Evolutionary conservation across 78 protist species (phyloP).

Genomic region (Salpingoeca rosetta): DNA sequence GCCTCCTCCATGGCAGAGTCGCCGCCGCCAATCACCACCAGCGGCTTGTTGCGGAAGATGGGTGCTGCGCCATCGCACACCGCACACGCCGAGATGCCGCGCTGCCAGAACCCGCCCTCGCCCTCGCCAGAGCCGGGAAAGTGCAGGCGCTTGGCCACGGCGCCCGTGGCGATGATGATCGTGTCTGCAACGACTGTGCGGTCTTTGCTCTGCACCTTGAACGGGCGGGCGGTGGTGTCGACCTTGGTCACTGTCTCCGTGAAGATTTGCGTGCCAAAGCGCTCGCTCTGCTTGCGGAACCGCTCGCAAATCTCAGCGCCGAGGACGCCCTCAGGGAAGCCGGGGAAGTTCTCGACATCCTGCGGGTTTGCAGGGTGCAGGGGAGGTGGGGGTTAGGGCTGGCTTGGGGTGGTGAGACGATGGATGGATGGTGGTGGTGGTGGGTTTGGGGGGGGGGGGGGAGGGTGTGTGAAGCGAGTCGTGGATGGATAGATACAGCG

Average conservation of each 20-base stretch:
- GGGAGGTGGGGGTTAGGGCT: no score
- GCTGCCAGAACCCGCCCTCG: conserved; percentile 38
- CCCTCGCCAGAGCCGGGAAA: conserved; percentile 43
- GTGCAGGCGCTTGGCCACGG: conserved; percentile 48
- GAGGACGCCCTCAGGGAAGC: conserved; percentile 48
- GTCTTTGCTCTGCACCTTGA: conserved; percentile 16
- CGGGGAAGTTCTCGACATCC: conserved; percentile 82
- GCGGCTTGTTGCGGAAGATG: conserved; percentile 50
- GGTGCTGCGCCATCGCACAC: conserved; percentile 71
- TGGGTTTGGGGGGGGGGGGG: no score
- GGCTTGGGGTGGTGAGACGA: no score
- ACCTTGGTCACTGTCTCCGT: conserved; percentile 28
- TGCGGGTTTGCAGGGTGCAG: no score
- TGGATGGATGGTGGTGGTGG: no score
- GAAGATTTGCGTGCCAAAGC: conserved; percentile 18
- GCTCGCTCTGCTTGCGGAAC: conserved; percentile 22
- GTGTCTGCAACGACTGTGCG: conserved; percentile 31
- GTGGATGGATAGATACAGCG: no score
- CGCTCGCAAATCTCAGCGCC: conserved; percentile 51
- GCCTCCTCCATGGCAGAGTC: conserved; percentile 82
- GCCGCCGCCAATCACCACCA: conserved; percentile 83
- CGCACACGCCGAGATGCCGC: conserved; percentile 75
- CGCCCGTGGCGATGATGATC: conserved; percentile 71
- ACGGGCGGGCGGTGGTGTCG: conserved; percentile 32
- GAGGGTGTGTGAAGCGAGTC: no score